A percentile compares a stretch with the other conserved stretches of the same genome.
These are phyloP conservation scores for Populus deltoides DNA, from an alignment of 345 rosid genomes.

Conservation along the genomic window DNA sequence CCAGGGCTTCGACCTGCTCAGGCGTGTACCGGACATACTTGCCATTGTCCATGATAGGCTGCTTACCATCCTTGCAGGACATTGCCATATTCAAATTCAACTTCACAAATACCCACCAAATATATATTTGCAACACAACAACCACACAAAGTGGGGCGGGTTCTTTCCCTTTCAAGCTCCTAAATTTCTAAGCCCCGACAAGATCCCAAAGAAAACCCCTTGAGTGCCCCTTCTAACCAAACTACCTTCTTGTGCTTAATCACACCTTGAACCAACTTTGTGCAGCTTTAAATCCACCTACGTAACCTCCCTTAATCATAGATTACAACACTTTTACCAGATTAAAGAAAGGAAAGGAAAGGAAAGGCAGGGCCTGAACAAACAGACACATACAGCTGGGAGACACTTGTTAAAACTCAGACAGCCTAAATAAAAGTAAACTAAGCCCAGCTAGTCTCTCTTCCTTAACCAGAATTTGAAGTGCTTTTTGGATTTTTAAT, in stretches of 20 bases:
- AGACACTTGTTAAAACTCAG: neutral
- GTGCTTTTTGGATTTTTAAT: neutral
- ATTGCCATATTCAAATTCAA: conserved; percentile 59
- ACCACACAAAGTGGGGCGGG: neutral
- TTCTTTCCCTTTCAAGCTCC: neutral
- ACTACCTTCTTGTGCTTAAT: neutral
- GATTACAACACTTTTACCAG: neutral
- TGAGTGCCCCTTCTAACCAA: neutral
- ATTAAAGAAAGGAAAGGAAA: neutral
- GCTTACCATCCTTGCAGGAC: conserved; percentile 91
- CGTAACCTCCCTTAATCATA: neutral
- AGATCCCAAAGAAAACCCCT: conserved; percentile 3
- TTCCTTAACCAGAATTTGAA: conserved; percentile 3
- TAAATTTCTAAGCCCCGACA: neutral
- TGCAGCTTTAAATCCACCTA: neutral
- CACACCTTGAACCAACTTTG: neutral
- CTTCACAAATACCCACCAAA: conserved; percentile 1
- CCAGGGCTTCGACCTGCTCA: conserved; percentile 99
- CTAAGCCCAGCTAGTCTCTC: conserved; percentile 3
- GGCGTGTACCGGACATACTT: conserved; percentile 98
- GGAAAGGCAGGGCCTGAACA: neutral
- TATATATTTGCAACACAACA: neutral
- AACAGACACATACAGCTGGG: neutral
- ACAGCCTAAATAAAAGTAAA: neutral
- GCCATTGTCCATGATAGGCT: conserved; percentile 72